phyloP scores from a whole-genome alignment of 1,139 yeast species.

The Martiniozyma asiatica region DNA sequence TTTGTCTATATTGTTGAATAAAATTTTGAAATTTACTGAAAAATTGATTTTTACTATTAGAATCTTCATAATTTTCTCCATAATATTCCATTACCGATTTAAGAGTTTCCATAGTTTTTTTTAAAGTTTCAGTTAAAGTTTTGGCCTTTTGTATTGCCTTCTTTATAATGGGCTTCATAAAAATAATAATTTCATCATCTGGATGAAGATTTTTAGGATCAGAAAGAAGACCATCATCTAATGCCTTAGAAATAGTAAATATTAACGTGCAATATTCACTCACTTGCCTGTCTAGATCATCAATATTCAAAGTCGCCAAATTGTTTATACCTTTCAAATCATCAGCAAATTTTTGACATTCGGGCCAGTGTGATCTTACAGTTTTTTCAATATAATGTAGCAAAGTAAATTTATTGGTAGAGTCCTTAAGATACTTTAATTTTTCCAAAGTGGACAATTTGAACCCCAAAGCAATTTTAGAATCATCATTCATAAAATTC shows the following conservation, averaged over 20 bases:
- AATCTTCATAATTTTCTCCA: conserved; percentile 67
- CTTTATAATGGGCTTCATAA: conserved; percentile 37
- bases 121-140: conserved; percentile 43
- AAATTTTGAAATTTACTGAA: conserved; percentile 66
- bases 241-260: conserved; percentile 40
- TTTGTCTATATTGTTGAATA: conserved; percentile 62
- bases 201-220: conserved; percentile 64
- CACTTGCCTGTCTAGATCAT: conserved; percentile 65
- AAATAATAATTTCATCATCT: conserved; percentile 48
- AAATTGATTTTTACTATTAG: conserved; percentile 52
- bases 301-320: conserved; percentile 61
- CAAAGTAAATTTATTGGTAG: conserved; percentile 66
- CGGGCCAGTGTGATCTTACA: conserved; percentile 68
- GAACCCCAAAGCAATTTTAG: conserved; percentile 78
- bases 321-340: conserved; percentile 56
- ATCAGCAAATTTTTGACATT: conserved; percentile 61
- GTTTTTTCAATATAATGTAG: conserved; percentile 79
- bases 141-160: conserved; percentile 54
- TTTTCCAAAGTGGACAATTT: conserved; percentile 72
- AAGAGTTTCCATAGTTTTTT: conserved; percentile 41
- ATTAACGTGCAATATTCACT: conserved; percentile 45
- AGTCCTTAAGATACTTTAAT: conserved; percentile 76
- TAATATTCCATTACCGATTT: conserved; percentile 59
- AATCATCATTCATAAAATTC: conserved; percentile 80
- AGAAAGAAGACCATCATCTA: conserved; percentile 64